A percentile compares a stretch with the other conserved stretches of the same genome.
Evolutionary conservation across 1,284 basidiomycete species (phyloP).

Genomic region (Leccinum angustisporum): DNA sequence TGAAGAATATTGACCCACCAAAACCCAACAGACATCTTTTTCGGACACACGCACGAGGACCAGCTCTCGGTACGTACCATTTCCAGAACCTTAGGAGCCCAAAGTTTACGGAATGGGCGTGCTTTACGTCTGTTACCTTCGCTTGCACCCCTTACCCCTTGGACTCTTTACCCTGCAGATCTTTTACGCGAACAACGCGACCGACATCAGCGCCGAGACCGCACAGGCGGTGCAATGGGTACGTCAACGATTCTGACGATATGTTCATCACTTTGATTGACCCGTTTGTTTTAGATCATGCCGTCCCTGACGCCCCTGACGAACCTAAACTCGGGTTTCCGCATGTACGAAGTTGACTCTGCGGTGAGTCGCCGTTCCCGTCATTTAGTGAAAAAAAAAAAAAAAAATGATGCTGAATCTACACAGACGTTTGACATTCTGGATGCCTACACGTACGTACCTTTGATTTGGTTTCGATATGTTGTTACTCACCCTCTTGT

Average conservation of each 20-base stretch:
- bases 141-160: neutral
- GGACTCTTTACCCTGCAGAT: slow-evolving; percentile 25
- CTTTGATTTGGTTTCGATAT: neutral
- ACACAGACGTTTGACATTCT: slow-evolving; percentile 41
- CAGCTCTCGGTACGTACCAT: slow-evolving; percentile 52
- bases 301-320: slow-evolving; percentile 72
- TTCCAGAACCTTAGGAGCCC: neutral
- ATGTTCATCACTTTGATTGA: neutral
- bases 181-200: slow-evolving; percentile 46
- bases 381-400: slow-evolving; percentile 1
- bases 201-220: slow-evolving; percentile 48
- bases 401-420: neutral
- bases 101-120: neutral
- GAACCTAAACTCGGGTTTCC: slow-evolving; percentile 77
- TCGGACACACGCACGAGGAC: slow-evolving; percentile 81
- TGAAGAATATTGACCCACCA: slow-evolving; percentile 4
- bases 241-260: slow-evolving; percentile 13
- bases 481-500: neutral
- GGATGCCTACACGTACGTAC: slow-evolving; percentile 41
- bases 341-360: slow-evolving; percentile 78
- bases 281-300: slow-evolving; percentile 41
- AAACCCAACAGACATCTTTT: slow-evolving; percentile 58
- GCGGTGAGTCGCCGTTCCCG: slow-evolving; percentile 39
- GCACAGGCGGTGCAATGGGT: slow-evolving; percentile 59
- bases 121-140: neutral